Base-by-base conservation (phyloP, 1,284 basidiomycete genomes). In the Earliella scabrosa region DNA sequence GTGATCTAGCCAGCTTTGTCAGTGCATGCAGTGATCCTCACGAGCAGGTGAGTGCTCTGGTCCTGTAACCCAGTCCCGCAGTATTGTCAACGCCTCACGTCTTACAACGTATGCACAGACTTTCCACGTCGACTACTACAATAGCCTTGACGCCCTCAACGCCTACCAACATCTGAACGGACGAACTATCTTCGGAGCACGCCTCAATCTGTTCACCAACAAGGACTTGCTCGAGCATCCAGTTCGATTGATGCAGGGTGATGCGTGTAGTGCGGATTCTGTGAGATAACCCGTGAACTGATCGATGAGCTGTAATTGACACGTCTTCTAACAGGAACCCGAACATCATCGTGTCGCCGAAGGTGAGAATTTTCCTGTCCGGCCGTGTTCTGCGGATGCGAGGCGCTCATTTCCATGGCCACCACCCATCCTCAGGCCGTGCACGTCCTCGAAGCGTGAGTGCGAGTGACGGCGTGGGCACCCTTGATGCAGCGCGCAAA, bases 51-150 rank as follows among this genome's bases (percentile, higher is more conserved):
- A 26, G 13, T 27, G n/a, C n/a, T 47, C n/a, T 48, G 21, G 45
- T 34, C 32, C 21, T 21, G 16, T 32, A 21, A 18, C 39, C 3
- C 8, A 14, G n/a, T 24, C 1, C 16, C 21, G 4, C 5, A 8
- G 6, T 13, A 14, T 24, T 11, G 23, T 11, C 8, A 16, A 18
- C 18, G 36, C n/a, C 10, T 39, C 36, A 5, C 6, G 21, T 18
- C 14, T 20, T 20, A 38, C 41, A 16, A 38, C 5, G 11, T 18
- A n/a, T n/a, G 13, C 18, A 13, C 68, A 81, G 71, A 69, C 76
- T 24, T 88, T 82, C 69, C 71, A 72, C 44, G 80, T 84, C 44
- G 87, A 90, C 60, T 91, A 82, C 64, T 85, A 77, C 66, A 86
- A 91, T 65, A 73, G 80, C 20, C 77, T 84, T 29, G 78, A 81